phyloP scores from a whole-genome alignment of 495 filamentous ascomycete genomes.

The Xylaria intraflava region DNA sequence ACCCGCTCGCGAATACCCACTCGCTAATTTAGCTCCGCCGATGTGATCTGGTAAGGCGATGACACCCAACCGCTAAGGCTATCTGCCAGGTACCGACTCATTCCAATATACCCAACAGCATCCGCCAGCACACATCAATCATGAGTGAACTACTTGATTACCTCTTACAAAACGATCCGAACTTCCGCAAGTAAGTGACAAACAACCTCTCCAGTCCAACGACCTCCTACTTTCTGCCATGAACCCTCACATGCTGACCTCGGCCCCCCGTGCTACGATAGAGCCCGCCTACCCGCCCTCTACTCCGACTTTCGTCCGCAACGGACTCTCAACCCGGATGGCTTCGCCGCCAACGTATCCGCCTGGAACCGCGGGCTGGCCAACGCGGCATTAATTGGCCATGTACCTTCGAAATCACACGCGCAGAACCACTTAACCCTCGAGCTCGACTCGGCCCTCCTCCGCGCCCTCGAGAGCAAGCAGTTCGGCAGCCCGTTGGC shows the following conservation, averaged over 20 bases:
- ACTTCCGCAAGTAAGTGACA: constrained; percentile 40
- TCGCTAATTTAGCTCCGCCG: neutral
- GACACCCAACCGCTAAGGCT: neutral
- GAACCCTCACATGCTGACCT: neutral
- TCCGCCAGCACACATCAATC: constrained; percentile 4
- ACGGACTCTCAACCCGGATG: constrained; percentile 78
- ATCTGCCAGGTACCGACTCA: no score
- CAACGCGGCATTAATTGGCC: constrained; percentile 58
- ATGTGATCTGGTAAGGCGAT: neutral
- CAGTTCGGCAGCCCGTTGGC: constrained; percentile 83
- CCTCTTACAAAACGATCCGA: constrained; percentile 39
- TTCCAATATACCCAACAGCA: neutral
- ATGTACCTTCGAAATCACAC: constrained; percentile 31
- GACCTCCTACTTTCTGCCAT: no score
- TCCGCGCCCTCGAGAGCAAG: constrained; percentile 62
- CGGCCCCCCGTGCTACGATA: constrained; percentile 23
- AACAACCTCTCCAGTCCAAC: no score
- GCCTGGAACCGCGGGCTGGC: constrained; percentile 77
- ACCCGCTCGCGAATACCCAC: neutral
- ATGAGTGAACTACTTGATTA: constrained; percentile 40
- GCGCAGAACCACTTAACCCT: constrained; percentile 53
- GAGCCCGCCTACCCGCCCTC: constrained; percentile 79
- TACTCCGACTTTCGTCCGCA: constrained; percentile 88
- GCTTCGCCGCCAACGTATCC: constrained; percentile 74
- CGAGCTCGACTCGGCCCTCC: constrained; percentile 59